A percentile compares a stretch with the other conserved stretches of the same genome.
phyloP scores from a whole-genome alignment of 2,329 filamentous ascomycete genomes.

The Taxawa tesnikishii region DNA sequence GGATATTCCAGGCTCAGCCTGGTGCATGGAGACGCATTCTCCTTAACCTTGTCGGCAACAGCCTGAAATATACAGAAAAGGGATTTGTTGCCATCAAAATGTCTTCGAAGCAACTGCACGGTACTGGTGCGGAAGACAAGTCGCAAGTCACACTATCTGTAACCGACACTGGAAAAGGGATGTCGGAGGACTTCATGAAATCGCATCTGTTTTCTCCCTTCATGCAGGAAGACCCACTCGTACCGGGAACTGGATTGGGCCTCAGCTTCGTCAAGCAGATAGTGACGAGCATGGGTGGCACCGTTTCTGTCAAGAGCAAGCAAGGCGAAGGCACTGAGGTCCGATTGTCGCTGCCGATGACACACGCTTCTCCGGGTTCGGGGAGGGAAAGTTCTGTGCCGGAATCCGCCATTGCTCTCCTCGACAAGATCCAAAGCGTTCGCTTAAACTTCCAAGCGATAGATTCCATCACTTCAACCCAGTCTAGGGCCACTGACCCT shows the following conservation, averaged over 20 bases:
- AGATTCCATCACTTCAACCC: too few relatives aligned
- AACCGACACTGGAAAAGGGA: constrained; percentile 54
- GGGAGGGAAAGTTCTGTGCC: too few relatives aligned
- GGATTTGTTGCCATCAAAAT: constrained; percentile 26
- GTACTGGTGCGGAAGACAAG: background rate
- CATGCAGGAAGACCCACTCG: constrained; percentile 48
- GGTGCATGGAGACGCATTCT: constrained; percentile 32
- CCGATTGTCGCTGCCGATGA: constrained; percentile 1
- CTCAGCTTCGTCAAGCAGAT: constrained; percentile 50
- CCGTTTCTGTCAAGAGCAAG: constrained; percentile 43
- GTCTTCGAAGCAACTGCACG: constrained; percentile 1
- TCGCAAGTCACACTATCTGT: constrained; percentile 22
- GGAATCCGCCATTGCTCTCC: too few relatives aligned
- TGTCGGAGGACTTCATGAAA: constrained; percentile 50
- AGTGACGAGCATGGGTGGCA: constrained; percentile 46
- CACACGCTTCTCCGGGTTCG: too few relatives aligned
- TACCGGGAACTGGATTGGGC: constrained; percentile 51
- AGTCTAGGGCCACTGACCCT: too few relatives aligned
- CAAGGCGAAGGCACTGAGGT: constrained; percentile 37
- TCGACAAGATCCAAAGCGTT: too few relatives aligned
- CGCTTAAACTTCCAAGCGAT: too few relatives aligned
- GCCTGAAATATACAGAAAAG: constrained; percentile 30
- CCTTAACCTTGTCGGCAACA: constrained; percentile 36
- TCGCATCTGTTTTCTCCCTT: constrained; percentile 52
- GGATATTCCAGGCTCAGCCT: constrained; percentile 31